Base-by-base conservation (phyloP, 139 green algal species). In the Gonium pectorale region DNA sequence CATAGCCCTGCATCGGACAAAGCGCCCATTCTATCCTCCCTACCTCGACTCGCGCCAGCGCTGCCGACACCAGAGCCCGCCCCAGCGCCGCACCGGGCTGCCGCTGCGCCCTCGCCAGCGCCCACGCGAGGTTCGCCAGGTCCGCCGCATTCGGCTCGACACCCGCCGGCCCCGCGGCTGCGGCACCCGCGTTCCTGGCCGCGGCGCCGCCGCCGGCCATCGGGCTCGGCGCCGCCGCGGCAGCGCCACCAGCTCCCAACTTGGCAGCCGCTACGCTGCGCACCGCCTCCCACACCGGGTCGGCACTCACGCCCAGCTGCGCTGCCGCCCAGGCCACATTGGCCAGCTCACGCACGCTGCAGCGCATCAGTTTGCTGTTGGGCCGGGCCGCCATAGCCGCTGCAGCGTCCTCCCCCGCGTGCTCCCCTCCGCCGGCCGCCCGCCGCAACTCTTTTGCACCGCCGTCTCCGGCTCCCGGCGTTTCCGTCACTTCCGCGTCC, bases 261-360 rank as follows among this genome's bases (percentile, higher is more conserved):
- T 37, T 37, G 15, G 38, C 52, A 27, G 22, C 33, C 72, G 52
- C 72, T 22, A 40, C 6, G 4, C 37, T 13, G 9, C 49, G 52
- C 37, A 81, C 72, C 37, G 52, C 37, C 9, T 15, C 22, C 72
- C 72, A 81, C 72, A 81, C 29, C 72, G 35, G 6, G 33, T 21
- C 37, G 24, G 52, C 56, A 52, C 8, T 24, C 52, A 81, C 29
- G 29, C 52, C 21, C 72, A 81, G 72, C 72, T 81, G 72, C 49
- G 52, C 72, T 21, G 72, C 72, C 52, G 72, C 52, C 71, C 71
- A 80, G 49, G 49, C 33, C 21, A 80, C 1, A 19, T 80, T 81
- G 13, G 54, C 35, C 52, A 81, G 51, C 72, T 81, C 72, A 0
- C 72, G 35, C 0, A 38, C 54, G 15, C 13, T 68, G 21, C 52